These are phyloP conservation scores for Sophora flavescens DNA, from an alignment of 306 rosid species.

Conservation along the genomic window DNA sequence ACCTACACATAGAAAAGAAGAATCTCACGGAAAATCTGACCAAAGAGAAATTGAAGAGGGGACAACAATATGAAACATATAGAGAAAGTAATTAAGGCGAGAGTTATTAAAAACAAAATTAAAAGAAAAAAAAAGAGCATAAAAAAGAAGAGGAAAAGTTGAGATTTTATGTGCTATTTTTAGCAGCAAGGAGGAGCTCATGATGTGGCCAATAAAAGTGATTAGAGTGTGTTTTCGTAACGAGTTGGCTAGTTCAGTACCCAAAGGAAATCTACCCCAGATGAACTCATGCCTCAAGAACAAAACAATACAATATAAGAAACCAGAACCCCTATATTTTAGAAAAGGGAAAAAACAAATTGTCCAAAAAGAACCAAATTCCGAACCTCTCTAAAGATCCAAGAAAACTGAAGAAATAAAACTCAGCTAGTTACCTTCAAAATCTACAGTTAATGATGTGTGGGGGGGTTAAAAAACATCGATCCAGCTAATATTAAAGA, in stretches of 20 bases:
- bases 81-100: neutral
- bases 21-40: conserved; percentile 34
- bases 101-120: too few relatives aligned
- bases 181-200: conserved; percentile 29
- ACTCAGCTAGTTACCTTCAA: neutral
- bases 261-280: conserved; percentile 44
- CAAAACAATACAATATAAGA: conserved; percentile 4
- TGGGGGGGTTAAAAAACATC: neutral
- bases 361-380: too few relatives aligned
- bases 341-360: too few relatives aligned
- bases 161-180: conserved; percentile 17
- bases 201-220: conserved; percentile 46
- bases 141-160: neutral
- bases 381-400: neutral
- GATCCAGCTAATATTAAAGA: neutral
- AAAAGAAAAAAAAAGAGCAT: neutral
- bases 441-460: neutral
- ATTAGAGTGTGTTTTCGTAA: conserved; percentile 35
- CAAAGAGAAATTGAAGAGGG: conserved; percentile 8
- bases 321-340: neutral
- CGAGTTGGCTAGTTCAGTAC: neutral
- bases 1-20: too few relatives aligned
- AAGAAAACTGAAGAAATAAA: neutral
- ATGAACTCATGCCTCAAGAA: conserved; percentile 36
- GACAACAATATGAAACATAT: conserved; percentile 9